Evolutionary conservation across 805 yeast genomes (phyloP), one percentile per base, ranked within the genome.

Genomic region (Ogataea philodendri): DNA sequence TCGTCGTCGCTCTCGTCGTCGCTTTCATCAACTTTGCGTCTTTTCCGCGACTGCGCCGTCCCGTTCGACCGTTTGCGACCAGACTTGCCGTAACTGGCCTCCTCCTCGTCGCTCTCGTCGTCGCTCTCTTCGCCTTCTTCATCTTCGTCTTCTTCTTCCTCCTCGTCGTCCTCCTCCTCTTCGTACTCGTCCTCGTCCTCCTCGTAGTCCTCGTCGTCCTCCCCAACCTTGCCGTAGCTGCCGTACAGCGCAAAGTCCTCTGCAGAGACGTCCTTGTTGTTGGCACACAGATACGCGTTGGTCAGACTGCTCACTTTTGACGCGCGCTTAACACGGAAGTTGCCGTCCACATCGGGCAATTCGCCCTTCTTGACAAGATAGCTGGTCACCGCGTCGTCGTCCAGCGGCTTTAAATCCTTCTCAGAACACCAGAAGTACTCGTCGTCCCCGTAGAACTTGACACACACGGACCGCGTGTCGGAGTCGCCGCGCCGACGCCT

Each of bases 381-480:
- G 11, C 38, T 46, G 13, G 63, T 59, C 29, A 80, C 76, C 5
- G 54, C 62, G 3, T 66, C 74, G 2, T 42, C 44, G 2, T 63
- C 45, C 35, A 83, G 62, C 2, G 57, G 49, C 44, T 72, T 69
- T 22, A 83, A 51, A 42, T 81, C 88, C 20, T 61, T 54, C 4
- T 57, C 49, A 17, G 70, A 63, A 24, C 77, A 76, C 89, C 89
- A 82, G 48, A 76, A 76, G 51, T 78, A 81, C 10, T 81, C 79
- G 52, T 78, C 84, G 54, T 83, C 90, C 49, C 75, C 74, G 54
- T 81, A 77, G 55, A 83, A 82, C 39, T 84, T 67, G 10, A 83
- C 87, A 48, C 60, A 84, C 3, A 55, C 27, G 11, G 37, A 24
- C 13, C 44, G 48, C 8, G 45, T 53, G 38, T 39, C 36, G 34